Evolutionary conservation across 1,284 basidiomycete species (phyloP).

Genomic region (Naganishia albida): DNA sequence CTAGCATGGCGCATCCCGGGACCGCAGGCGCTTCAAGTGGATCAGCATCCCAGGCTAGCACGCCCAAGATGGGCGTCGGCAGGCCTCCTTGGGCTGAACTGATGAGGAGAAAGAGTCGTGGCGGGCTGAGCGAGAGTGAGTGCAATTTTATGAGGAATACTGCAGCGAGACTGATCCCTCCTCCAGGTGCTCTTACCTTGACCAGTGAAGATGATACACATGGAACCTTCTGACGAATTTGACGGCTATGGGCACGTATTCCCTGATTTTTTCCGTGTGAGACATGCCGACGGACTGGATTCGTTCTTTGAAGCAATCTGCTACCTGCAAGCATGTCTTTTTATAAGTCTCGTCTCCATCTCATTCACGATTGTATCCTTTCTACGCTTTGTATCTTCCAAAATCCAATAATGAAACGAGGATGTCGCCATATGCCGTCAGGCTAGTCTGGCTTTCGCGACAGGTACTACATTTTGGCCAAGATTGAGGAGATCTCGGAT

Average conservation of each 20-base stretch:
- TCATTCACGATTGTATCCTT: conserved; percentile 1
- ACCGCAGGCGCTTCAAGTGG: conserved; percentile 27
- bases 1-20: conserved; percentile 40
- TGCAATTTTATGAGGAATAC: conserved; percentile 6
- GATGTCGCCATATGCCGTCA: too few species aligned
- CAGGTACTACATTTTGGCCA: too few species aligned
- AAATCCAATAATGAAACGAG: too few species aligned
- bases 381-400: too few species aligned
- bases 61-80: conserved; percentile 34
- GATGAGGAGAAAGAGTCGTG: conserved; percentile 43
- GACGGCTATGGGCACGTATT: neutral
- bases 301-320: too few species aligned
- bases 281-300: too few species aligned
- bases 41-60: conserved; percentile 25
- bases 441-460: too few species aligned
- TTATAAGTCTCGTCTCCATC: too few species aligned
- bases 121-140: conserved; percentile 54
- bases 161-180: neutral
- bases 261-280: neutral
- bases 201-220: conserved; percentile 24
- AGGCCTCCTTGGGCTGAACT: conserved; percentile 32
- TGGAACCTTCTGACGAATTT: neutral
- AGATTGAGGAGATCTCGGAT: too few species aligned
- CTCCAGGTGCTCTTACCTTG: conserved; percentile 25
- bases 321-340: too few species aligned